Evolutionary conservation across 2,329 filamentous ascomycete species (phyloP).

Genomic region (Balansia obtecta): DNA sequence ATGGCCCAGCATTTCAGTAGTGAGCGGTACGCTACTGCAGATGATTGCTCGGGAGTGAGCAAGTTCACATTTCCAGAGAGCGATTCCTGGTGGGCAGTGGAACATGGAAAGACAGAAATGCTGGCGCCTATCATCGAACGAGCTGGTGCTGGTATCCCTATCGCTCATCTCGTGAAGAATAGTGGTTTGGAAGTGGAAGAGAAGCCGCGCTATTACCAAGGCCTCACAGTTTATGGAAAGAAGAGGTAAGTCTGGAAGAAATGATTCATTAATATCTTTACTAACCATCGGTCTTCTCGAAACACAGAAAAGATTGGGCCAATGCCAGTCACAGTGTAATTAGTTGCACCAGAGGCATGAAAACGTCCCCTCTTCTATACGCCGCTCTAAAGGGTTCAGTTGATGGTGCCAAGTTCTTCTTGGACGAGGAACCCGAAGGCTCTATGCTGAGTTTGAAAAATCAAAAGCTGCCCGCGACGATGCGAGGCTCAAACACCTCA

Average conservation of each 20-base stretch:
- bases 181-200: conserved; percentile 49
- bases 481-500: conserved; percentile 47
- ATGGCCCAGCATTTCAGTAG: conserved; percentile 32
- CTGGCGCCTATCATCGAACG: conserved; percentile 52
- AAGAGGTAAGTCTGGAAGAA: conserved; percentile 34
- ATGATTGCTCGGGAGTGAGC: conserved; percentile 19
- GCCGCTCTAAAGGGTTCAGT: conserved; percentile 46
- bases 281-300: not conserved
- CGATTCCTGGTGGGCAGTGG: conserved; percentile 32
- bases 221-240: conserved; percentile 61
- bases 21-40: conserved; percentile 18
- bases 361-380: conserved; percentile 46
- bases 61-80: conserved; percentile 27
- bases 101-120: conserved; percentile 38
- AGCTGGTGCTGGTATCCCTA: conserved; percentile 55
- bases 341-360: conserved; percentile 25
- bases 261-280: not conserved
- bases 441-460: conserved; percentile 55
- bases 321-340: conserved; percentile 40
- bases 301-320: conserved; percentile 53
- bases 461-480: conserved; percentile 49
- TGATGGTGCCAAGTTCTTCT: conserved; percentile 64
- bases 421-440: conserved; percentile 56
- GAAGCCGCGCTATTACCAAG: conserved; percentile 64
- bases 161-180: conserved; percentile 53